Evolutionary conservation across 2,329 filamentous ascomycete species (phyloP), one percentile per base, ranked within the genome.

Genomic region (Pseudogymnoascus verrucosus): DNA sequence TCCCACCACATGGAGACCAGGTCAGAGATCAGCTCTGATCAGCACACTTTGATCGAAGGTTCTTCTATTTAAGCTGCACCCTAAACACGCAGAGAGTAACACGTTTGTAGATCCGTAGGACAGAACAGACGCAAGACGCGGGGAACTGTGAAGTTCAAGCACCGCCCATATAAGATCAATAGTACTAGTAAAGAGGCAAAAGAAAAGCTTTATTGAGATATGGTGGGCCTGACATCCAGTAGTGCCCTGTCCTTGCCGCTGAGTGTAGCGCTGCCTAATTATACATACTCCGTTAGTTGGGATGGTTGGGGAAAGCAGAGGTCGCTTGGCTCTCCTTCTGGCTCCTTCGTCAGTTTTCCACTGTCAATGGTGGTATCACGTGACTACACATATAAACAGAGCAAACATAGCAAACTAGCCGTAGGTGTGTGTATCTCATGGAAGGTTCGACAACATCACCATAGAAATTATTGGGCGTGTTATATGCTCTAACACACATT

Each of bases 21-120:
- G 51, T 57, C 51, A 57, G 51, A 57, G 51, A 57, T 57, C 51
- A 57, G 28, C 28, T 31, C 28, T 34, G 51, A 57, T 57, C 51
- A 57, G 51, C 51, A 28, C 51, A 19, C 6, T 57, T 4, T 21
- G 28, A 57, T 36, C n/a, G 51, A 57, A 14, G 51, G n/a, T 12
- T 36, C 10, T 34, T 34, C 28, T 34, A 36, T 57, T 57, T 57
- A 57, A 36, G 16, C n/a, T 57, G 51, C 11, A 57, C 28, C 51
- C 51, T 57, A 57, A 34, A 36, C 12, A 57, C 51, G n/a, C 21
- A 57, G 51, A 34, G 16, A 36, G 51, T 57, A 57, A 57, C 19
- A 16, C 2, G 28, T 34, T 34, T 34, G 51, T 21, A 57, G 51
- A 57, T 57, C 28, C 10, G 6, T 34, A 57, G 31, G 28, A 21